A percentile compares a stretch with the other conserved stretches of the same genome.
Conservation (phyloP, 1,284 basidiomycete genomes). For the Chalciporus sp. region DNA sequence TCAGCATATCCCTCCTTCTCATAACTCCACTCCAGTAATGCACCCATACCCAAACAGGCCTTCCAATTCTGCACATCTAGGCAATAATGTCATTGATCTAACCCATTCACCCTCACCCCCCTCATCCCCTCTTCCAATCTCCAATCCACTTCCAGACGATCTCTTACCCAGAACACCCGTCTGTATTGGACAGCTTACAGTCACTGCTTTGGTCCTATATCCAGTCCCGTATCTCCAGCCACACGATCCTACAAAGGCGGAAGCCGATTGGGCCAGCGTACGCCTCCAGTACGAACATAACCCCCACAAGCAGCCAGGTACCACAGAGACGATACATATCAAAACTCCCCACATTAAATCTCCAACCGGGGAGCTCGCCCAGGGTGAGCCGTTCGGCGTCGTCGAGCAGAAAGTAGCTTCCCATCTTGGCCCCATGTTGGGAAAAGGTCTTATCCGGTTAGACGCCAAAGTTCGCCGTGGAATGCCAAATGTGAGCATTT, state of each 20-base stretch:
- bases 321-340: slow-evolving; percentile 83
- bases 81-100: slow-evolving; percentile 71
- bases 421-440: slow-evolving; percentile 77
- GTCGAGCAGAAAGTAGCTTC: slow-evolving; percentile 83
- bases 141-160: slow-evolving; percentile 45
- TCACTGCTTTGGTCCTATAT: slow-evolving; percentile 84
- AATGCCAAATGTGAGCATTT: slow-evolving; percentile 54
- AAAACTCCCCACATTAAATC: slow-evolving; percentile 60
- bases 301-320: slow-evolving; percentile 50
- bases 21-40: slow-evolving; percentile 18
- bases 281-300: slow-evolving; percentile 74
- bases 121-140: slow-evolving; percentile 39
- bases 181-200: slow-evolving; percentile 85
- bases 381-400: slow-evolving; percentile 77
- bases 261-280: slow-evolving; percentile 76
- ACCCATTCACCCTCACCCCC: slow-evolving; percentile 75
- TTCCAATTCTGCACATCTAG: slow-evolving; percentile 24
- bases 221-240: slow-evolving; percentile 73
- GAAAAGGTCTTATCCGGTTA: slow-evolving; percentile 79
- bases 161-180: slow-evolving; percentile 77
- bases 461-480: slow-evolving; percentile 79
- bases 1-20: slow-evolving; percentile 21
- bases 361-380: slow-evolving; percentile 50
- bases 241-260: slow-evolving; percentile 43
- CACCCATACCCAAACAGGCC: slow-evolving; percentile 20